phyloP scores from a whole-genome alignment of 1,284 basidiomycete species.

The Ganoderma boninense region DNA sequence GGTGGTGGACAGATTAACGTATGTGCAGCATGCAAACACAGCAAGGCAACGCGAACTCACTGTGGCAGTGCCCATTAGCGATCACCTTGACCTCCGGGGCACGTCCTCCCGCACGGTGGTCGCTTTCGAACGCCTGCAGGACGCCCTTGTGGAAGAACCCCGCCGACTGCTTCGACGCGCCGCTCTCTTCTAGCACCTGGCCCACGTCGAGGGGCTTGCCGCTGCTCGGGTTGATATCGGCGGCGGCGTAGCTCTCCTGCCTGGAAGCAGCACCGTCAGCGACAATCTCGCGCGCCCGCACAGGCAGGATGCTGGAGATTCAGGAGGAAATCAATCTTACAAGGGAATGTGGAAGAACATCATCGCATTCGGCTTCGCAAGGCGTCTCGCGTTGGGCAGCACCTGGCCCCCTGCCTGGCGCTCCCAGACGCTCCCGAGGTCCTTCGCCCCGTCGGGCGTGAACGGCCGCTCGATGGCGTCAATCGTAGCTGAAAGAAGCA shows the following conservation, averaged over 20 bases:
- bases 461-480: slow-evolving; percentile 83
- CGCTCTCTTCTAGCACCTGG: slow-evolving; percentile 63
- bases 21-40: slow-evolving; percentile 4
- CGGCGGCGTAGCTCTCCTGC: slow-evolving; percentile 64
- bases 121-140: slow-evolving; percentile 57
- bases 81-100: slow-evolving; percentile 82
- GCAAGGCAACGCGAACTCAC: slow-evolving; percentile 50
- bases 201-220: slow-evolving; percentile 75
- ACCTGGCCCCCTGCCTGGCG: slow-evolving; percentile 60
- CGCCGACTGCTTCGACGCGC: slow-evolving; percentile 75
- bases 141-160: slow-evolving; percentile 78
- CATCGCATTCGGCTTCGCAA: slow-evolving; percentile 91
- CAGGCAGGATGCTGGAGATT: slow-evolving; percentile 29
- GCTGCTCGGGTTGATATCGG: slow-evolving; percentile 67
- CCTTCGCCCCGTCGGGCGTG: slow-evolving; percentile 74
- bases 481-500: slow-evolving; percentile 47
- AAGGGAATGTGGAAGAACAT: slow-evolving; percentile 97
- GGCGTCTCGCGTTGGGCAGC: slow-evolving; percentile 57
- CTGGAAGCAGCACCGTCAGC: slow-evolving; percentile 14
- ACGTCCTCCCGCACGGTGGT: slow-evolving; percentile 57
- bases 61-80: slow-evolving; percentile 88
- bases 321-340: slow-evolving; percentile 49
- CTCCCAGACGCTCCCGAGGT: slow-evolving; percentile 71
- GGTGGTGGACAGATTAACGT: not conserved
- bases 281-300: slow-evolving; percentile 15